Evolutionary conservation across 257 asterid genomes (phyloP).

Genomic region (Solanum pimpinellifolium): DNA sequence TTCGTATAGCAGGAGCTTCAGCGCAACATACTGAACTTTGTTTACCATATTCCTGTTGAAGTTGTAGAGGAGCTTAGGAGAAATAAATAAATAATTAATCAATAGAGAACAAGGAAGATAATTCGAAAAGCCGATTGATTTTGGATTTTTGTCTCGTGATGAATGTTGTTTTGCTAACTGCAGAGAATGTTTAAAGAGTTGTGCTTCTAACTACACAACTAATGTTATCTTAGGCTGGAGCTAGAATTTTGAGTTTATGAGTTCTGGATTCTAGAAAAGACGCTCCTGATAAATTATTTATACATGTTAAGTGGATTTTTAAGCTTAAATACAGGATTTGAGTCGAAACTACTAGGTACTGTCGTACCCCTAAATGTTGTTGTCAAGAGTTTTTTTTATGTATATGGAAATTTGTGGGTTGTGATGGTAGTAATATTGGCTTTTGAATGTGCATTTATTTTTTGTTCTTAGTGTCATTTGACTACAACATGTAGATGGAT

Average conservation of each 20-base stretch:
- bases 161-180: neutral
- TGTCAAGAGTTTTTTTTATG: neutral
- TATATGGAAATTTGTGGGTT: neutral
- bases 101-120: neutral
- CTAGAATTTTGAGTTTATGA: neutral
- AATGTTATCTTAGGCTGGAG: neutral
- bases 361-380: neutral
- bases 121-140: neutral
- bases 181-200: neutral
- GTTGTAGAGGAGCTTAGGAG: neutral
- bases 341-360: neutral
- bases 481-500: neutral
- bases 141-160: neutral
- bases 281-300: neutral
- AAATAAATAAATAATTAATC: neutral
- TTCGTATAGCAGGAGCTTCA: neutral
- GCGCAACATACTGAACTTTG: neutral
- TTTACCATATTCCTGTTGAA: neutral
- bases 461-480: neutral
- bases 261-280: neutral
- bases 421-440: neutral
- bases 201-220: neutral
- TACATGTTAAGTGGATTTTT: neutral
- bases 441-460: neutral
- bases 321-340: neutral